phyloP scores from a whole-genome alignment of 495 filamentous ascomycete genomes.

The Cercophora sp. region DNA sequence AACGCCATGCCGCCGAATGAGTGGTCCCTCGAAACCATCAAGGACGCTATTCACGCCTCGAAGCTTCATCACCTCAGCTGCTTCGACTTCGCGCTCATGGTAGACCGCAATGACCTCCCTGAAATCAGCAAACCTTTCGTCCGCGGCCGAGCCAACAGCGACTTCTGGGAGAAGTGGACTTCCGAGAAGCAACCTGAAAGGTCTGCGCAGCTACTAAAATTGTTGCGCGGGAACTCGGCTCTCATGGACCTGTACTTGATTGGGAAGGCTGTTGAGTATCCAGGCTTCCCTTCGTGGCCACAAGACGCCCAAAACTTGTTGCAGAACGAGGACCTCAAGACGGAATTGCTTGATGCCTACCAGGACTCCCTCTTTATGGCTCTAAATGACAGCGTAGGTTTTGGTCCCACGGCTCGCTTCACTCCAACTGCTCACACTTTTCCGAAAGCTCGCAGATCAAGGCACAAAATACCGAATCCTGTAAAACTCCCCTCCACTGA shows the following conservation, averaged over 20 bases:
- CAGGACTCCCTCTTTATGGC: background rate
- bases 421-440: background rate
- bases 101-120: background rate
- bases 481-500: background rate
- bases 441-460: background rate
- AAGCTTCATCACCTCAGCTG: background rate
- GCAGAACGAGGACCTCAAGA: background rate
- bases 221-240: background rate
- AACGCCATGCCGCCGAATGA: background rate
- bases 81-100: background rate
- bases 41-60: background rate
- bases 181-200: background rate
- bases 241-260: background rate
- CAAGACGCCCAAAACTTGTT: background rate
- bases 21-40: conserved; percentile 1
- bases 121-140: background rate
- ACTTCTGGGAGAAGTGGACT: background rate
- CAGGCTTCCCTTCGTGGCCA: background rate
- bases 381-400: conserved; percentile 1
- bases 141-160: background rate
- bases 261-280: background rate
- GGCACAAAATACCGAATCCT: conserved; percentile 2
- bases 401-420: background rate
- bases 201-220: background rate
- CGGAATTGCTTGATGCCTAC: background rate